Evolutionary conservation across 2,329 filamentous ascomycete genomes (phyloP), one percentile per base, ranked within the genome.

Genomic region (Dichotomopilus funicola): DNA sequence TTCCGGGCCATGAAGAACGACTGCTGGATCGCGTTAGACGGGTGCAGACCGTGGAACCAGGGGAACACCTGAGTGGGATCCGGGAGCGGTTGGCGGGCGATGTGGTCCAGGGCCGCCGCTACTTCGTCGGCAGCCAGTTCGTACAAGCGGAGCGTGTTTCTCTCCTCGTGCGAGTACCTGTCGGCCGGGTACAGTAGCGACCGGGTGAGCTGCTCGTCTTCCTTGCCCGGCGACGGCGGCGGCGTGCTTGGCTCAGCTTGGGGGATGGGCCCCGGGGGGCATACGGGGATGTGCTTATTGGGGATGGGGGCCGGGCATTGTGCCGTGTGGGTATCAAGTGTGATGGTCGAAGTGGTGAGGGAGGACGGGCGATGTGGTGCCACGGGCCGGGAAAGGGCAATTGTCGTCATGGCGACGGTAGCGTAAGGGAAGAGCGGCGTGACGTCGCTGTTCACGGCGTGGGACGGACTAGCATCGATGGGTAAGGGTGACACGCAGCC

Each of bases 1-100:
- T 86, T 86, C 59, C 89, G 82, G 33, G 88, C 85, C 51, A 86
- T 83, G 70, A 99, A 97, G 75, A 96, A 97, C 6, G 88, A 82
- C 59, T 94, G 80, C 67, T 99, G 94, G 53, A 96, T 80, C 58
- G 89, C 85, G 67, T 99, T 99, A 59, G 87, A 83, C 0, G 89
- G 86, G 66, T 97, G 91, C 42, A 97, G 75, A 31, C 94, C 94
- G 72, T 99, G 94, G 31, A 96, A 78, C 94, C 94, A 99, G 2
- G 94, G 94, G 66, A 97, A 99, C 59, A 97, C 89, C 58, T 85
- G 79, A n/a, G 86, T 82, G 0, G 94, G 85, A 54, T 92, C 85
- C 6, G 94, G 92, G 31, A 97, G 77, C 1, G 91, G 87, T 66
- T 95, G 90, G 2, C 84, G 80, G 3, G 92, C 82, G 57, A 84